Base-by-base conservation (phyloP, 768 basidiomycete genomes). In the Dioszegia aurantiaca region DNA sequence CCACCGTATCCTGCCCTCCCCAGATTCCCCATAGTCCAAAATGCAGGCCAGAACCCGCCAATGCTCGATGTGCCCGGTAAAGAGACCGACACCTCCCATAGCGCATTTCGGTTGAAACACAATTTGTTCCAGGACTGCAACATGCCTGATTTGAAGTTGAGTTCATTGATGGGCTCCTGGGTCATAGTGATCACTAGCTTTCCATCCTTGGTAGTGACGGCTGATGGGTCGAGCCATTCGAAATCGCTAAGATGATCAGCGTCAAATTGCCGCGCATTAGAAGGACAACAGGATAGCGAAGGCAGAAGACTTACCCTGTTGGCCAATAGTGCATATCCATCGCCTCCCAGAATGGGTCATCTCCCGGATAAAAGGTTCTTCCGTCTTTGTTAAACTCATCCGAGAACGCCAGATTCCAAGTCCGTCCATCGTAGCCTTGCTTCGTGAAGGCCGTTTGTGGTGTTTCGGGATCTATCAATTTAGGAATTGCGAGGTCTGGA, bases 1-100 rank as follows among this genome's bases (percentile, higher is more conserved):
- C 89, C 90, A 66, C 91, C 91, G 73, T 86, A 93, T 21, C 91
- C 89, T 24, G 88, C 90, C 44, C 91, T 83, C 44, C 91, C 87
- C 80, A 94, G 78, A 69, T 94, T 84, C 19, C 83, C 86, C 80
- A 78, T 85, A 76, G 65, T 83, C 85, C 82, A 83, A 36, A 83
- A 65, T 28, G 81, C 83, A 28, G 72, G 75, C 82, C 82, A 83
- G 31, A 82, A 76, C 56, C 76, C 76, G 24, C 71, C 68, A 17
- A 70, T 60, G 9, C 24, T 41, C 23, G 54, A 62, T 41, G 60
- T 58, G 37, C 76, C 76, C 5, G 76, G 76, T 21, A 76, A 37
- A 52, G 58, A 60, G 17, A 61, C 85, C n/a, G 83, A 77, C 31
- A 90, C 78, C 63, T 88, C 84, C 51, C 93, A 79, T 56, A 89